Evolutionary conservation across 192 early-diverging fungal genomes (phyloP).

Genomic region (Podila epicladia): DNA sequence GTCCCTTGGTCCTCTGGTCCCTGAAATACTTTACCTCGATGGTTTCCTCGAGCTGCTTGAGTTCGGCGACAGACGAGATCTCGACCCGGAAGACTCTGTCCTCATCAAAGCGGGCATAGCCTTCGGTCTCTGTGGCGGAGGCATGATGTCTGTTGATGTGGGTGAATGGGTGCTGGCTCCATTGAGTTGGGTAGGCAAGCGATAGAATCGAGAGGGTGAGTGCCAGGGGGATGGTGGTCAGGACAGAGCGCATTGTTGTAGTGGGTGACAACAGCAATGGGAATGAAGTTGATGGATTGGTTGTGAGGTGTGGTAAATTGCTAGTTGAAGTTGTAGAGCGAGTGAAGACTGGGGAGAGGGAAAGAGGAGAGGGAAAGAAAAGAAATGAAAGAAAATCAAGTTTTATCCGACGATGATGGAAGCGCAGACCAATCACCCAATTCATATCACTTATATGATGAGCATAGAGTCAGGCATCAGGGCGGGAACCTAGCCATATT

Average conservation of each 20-base stretch:
- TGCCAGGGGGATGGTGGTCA: not conserved
- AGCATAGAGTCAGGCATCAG: too few species aligned
- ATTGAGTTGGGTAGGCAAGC: not conserved
- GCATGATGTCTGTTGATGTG: not conserved
- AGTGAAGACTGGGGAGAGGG: not conserved
- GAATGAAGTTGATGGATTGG: too few species aligned
- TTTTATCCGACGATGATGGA: too few species aligned
- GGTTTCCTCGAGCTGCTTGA: constrained; percentile 32
- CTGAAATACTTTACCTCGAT: constrained; percentile 29
- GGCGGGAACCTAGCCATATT: too few species aligned
- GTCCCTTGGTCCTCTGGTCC: not conserved
- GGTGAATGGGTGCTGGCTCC: not conserved
- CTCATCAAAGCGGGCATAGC: constrained; percentile 44
- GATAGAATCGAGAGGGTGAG: not conserved
- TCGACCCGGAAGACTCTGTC: constrained; percentile 39
- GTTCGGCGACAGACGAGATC: constrained; percentile 29
- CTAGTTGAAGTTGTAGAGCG: not conserved
- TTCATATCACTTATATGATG: too few species aligned
- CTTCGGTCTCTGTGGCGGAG: not conserved
- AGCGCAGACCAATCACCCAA: too few species aligned
- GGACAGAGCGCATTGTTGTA: not conserved
- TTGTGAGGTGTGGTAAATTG: too few species aligned
- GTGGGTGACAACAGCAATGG: too few species aligned
- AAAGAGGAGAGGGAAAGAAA: not conserved
- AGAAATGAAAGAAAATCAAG: not conserved